A percentile compares a stretch with the other conserved stretches of the same genome.
These are phyloP conservation scores for Tricholoma bakamatsutake DNA, from an alignment of 768 basidiomycete species.

Conservation along the genomic window DNA sequence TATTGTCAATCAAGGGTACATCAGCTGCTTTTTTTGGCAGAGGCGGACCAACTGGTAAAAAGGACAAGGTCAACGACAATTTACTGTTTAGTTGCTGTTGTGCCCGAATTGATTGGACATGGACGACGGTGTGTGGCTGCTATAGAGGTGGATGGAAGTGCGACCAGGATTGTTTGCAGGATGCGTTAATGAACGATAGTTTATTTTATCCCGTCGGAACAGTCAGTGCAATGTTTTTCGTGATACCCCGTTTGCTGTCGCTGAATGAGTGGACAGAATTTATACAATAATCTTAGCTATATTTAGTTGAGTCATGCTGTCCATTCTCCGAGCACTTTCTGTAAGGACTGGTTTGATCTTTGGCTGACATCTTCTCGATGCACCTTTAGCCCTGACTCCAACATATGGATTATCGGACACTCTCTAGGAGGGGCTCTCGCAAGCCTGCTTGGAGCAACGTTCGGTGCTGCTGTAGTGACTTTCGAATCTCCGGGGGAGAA, in stretches of 20 bases:
- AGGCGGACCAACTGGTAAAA: conserved; percentile 79
- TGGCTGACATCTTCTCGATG: background rate
- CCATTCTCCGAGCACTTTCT: background rate
- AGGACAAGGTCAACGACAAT: conserved; percentile 94
- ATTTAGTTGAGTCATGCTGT: conserved; percentile 52
- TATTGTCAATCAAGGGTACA: conserved; percentile 92
- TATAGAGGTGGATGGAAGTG: conserved; percentile 78
- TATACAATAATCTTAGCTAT: conserved; percentile 91
- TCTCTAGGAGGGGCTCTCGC: conserved; percentile 72
- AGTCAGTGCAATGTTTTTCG: conserved; percentile 38
- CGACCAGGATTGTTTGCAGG: conserved; percentile 71
- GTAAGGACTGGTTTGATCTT: background rate
- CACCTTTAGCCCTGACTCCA: conserved; percentile 55
- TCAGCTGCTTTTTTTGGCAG: conserved; percentile 70
- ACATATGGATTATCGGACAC: conserved; percentile 84
- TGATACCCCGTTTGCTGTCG: conserved; percentile 2
- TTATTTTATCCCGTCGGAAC: conserved; percentile 89
- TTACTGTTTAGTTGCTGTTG: conserved; percentile 93
- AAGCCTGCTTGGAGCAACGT: conserved; percentile 79
- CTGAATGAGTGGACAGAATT: conserved; percentile 46
- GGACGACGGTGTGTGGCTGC: conserved; percentile 92
- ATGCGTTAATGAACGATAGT: conserved; percentile 68
- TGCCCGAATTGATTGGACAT: conserved; percentile 86
- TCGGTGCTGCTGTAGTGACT: conserved; percentile 81
- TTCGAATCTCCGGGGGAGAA: conserved; percentile 90